Base-by-base conservation (phyloP, 148 eudicot genomes). In the Salicornia ramosissima region DNA sequence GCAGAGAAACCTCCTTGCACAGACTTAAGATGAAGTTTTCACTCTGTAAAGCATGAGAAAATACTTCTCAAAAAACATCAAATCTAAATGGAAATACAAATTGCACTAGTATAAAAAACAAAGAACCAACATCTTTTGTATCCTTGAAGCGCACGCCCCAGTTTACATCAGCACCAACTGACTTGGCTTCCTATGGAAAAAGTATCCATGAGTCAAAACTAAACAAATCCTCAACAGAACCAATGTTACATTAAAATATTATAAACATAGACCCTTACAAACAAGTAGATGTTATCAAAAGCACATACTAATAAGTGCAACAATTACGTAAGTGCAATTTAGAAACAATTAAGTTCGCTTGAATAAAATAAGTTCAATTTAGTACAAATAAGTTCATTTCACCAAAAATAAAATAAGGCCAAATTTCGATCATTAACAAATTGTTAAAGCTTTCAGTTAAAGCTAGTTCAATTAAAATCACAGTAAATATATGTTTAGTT, bases 141-240 rank as follows among this genome's bases (percentile, higher is more conserved):
- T 88, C 87, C 46, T 79, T 88, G 84, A 93, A 93, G 50, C 96
- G 89, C 71, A 93, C 98, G 64, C 96, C 98, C 98, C 98, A 93
- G 78, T 93, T 93, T 74, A 93, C 98, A 55, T 93, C 98, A 80
- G 98, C 98, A 66, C 98, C 96, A 40, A 93, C 76, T 24, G 98
- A 93, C 83, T 93, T 93, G 83, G 76, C 83, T 80, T 90, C 98
- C 98, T 93, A 85, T 68, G 81, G 42, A 65, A 24, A 62, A 34
- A 2, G 73, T 10, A 15, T 34, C 31, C 46, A 49, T 4, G 51
- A 36, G 73, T 43, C 70, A 75, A 62, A 28, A 36, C 16, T 29
- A 43, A 69, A 43, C 52, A 26, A 58, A 40, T 40, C 30, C 24
- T 59, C 39, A 31, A 15, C 3, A 34, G 5, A 31, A 68, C 30